Base-by-base conservation (phyloP, 768 basidiomycete species). In the Tricholoma hemisulphureum region DNA sequence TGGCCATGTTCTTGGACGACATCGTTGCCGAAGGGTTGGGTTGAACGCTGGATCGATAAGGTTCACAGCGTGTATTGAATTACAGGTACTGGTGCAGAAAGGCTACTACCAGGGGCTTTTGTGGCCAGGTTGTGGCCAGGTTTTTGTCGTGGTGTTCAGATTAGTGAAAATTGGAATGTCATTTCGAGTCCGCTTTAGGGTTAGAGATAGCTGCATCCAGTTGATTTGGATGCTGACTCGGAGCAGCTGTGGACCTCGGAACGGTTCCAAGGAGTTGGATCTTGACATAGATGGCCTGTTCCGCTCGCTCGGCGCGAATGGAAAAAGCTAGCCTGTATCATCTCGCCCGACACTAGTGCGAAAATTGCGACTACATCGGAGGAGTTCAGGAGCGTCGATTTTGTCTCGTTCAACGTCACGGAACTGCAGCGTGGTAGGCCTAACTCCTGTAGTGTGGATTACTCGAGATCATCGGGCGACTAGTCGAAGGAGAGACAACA, bases 351-450 rank as follows among this genome's bases (percentile, higher is more conserved):
- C n/a, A 6, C 18, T 29, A 28, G n/a, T 32, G 32, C 18, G 21
- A 24, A 29, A 41, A 18, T 39, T 53, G 23, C 52, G 52, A 53
- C 37, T 53, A 23, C 23, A 26, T 53, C 52, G 52, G 52, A 41
- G 13, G 23, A 39, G 52, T 28, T 28, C 23, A 20, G 26, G 18
- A 31, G 35, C 13, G 21, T 37, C 34, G 35, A 37, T 39, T n/a
- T 37, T 37, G 52, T 28, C 37, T 39, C 35, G 37, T 24, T 9
- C 10, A 31, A 53, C 52, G 52, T 53, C 52, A 37, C 52, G 52
- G 52, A 53, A 53, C 35, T 28, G 37, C 13, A 53, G 11, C 24
- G 41, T 21, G n/a, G 23, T 24, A 6, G 35, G 21, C 41, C n/a
- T 53, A 53, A 18, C 10, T 29, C 5, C 52, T n/a, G 46, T n/a